A percentile compares a stretch with the other conserved stretches of the same genome.
Evolutionary conservation across 2,329 filamentous ascomycete species (phyloP).

Genomic region (Colletotrichum abscissum): DNA sequence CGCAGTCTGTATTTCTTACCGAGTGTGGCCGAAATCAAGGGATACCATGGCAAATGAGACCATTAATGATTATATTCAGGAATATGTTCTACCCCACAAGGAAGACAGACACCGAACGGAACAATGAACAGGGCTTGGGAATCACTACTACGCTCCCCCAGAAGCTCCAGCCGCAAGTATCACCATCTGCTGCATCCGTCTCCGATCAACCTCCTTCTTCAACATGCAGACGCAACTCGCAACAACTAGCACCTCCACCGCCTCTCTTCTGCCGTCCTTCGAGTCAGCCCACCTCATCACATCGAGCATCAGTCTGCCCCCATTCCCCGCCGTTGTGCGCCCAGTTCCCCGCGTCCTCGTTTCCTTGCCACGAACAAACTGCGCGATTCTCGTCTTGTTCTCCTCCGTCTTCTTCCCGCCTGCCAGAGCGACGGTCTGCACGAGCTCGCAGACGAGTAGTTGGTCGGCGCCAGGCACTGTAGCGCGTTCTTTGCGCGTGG

Average conservation of each 20-base stretch:
- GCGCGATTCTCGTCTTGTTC: slow-evolving; percentile 48
- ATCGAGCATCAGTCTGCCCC: slow-evolving; percentile 59
- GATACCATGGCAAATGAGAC: not conserved
- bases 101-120: not conserved
- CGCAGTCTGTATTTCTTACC: too few relatives aligned
- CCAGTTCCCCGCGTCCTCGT: slow-evolving; percentile 53
- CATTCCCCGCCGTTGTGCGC: slow-evolving; percentile 58
- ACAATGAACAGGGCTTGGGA: not conserved
- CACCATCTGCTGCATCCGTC: slow-evolving; percentile 62
- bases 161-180: slow-evolving; percentile 49
- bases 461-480: slow-evolving; percentile 51
- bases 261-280: slow-evolving; percentile 49
- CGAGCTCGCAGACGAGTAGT: slow-evolving; percentile 63
- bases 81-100: not conserved
- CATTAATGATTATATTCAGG: not conserved
- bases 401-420: slow-evolving; percentile 27
- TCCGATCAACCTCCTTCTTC: slow-evolving; percentile 73
- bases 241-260: slow-evolving; percentile 62
- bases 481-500: slow-evolving; percentile 56
- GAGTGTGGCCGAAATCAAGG: too few relatives aligned
- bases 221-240: slow-evolving; percentile 70
- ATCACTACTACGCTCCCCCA: slow-evolving; percentile 20
- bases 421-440: slow-evolving; percentile 47
- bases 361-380: slow-evolving; percentile 54
- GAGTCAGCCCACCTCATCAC: slow-evolving; percentile 47